phyloP scores from a whole-genome alignment of 139 green algal species.

The Mesotaenium endlicherianum region DNA sequence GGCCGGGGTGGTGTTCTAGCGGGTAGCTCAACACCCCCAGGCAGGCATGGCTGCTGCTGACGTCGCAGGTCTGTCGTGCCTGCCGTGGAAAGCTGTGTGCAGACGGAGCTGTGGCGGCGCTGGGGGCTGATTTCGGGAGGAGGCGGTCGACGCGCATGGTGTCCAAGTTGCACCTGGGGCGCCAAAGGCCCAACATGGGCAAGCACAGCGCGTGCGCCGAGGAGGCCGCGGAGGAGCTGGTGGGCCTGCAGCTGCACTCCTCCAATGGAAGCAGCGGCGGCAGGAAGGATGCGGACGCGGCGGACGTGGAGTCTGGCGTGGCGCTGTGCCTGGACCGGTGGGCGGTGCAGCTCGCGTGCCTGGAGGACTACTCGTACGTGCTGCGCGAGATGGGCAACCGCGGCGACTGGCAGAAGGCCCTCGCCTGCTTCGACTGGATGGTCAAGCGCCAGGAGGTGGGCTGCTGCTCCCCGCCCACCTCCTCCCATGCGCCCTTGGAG shows the following conservation, averaged over 20 bases:
- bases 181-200: constrained; percentile 24
- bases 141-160: constrained; percentile 26
- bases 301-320: background rate
- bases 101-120: background rate
- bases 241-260: background rate
- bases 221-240: constrained; percentile 13
- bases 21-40: too few species aligned
- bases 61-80: too few species aligned
- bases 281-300: too few species aligned
- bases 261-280: too few species aligned
- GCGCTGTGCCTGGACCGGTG: constrained; percentile 26
- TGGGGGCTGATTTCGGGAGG: constrained; percentile 20
- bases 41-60: too few species aligned
- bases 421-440: constrained; percentile 35
- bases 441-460: constrained; percentile 11
- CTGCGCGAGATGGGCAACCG: constrained; percentile 34
- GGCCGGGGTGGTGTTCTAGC: too few species aligned
- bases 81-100: too few species aligned
- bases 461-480: background rate
- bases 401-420: constrained; percentile 16
- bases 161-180: constrained; percentile 39
- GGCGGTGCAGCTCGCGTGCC: background rate
- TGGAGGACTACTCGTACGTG: constrained; percentile 45
- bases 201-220: constrained; percentile 30
- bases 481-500: background rate